A percentile compares a stretch with the other conserved stretches of the same genome.
Conservation (phyloP, 2,329 filamentous ascomycete species). For the Aspergillus fischeri region DNA sequence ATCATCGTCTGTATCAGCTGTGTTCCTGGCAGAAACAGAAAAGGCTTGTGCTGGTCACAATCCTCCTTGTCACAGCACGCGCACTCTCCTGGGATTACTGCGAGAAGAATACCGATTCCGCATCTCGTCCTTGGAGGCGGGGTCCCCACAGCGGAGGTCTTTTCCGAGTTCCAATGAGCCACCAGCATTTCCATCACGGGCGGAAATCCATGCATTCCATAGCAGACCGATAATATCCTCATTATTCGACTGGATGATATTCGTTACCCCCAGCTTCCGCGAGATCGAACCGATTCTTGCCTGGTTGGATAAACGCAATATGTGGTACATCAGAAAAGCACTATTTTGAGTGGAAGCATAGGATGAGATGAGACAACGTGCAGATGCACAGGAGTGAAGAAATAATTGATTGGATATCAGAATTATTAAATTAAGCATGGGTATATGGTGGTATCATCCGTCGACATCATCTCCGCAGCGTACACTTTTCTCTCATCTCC, state of each 20-base stretch:
- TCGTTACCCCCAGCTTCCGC: conserved; percentile 24
- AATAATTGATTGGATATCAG: neutral
- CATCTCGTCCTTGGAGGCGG: conserved; percentile 10
- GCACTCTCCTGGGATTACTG: conserved; percentile 17
- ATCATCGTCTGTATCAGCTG: neutral
- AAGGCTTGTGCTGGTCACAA: conserved; percentile 15
- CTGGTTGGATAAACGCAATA: neutral
- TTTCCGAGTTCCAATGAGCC: conserved; percentile 15
- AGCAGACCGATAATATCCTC: conserved; percentile 9
- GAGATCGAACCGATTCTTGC: conserved; percentile 9
- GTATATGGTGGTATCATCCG: neutral
- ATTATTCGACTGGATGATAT: conserved; percentile 15
- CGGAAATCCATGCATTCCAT: conserved; percentile 15
- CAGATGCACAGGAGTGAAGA: too few species aligned
- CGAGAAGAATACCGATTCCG: conserved; percentile 14
- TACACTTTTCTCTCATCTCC: neutral
- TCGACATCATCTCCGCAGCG: neutral
- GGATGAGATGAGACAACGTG: too few species aligned
- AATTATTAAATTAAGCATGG: neutral
- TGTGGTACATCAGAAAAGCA: neutral
- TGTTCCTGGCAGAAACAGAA: neutral
- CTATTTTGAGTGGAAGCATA: neutral
- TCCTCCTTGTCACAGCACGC: conserved; percentile 20
- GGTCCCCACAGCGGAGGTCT: conserved; percentile 16
- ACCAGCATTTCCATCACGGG: conserved; percentile 17